Evolutionary conservation across 2,329 filamentous ascomycete species (phyloP), one percentile per base, ranked within the genome.

Genomic region (Delphinella strobiligena): DNA sequence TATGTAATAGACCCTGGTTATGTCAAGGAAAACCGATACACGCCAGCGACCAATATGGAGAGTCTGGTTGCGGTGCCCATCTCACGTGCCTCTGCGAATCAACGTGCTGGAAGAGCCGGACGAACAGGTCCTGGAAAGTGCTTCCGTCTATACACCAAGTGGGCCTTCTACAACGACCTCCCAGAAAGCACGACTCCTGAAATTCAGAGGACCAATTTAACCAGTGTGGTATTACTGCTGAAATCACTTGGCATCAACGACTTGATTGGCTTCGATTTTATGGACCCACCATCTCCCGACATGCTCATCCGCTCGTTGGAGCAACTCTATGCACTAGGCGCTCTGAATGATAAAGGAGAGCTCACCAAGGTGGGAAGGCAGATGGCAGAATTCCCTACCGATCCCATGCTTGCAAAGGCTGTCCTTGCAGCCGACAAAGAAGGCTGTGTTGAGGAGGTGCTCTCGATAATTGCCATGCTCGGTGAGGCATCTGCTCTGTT

Each of bases 1-100:
- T 95, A 93, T 56, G 91, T 96, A 27, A 93, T 96, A 44, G 91
- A 98, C 51, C 84, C 84, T 0, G 91, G 91, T 1, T 93, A 93
- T 48, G 86, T 91, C 46, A 98, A 98, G 59, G 86, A 96, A 55
- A 94, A 94, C 50, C 75, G 88, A 1, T 96, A 89, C 64, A 93
- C 94, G 46, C 82, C 88, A 0, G 77, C 82, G 1, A 93, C 85
- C 0, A 88, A 88, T 40, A 93, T 96, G 82, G 88, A 89, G 19
- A 88, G 84, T 30, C 65, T 98, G 10, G 82, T 93, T 0, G 85
- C 93, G 1, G 87, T 89, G 0, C 89, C 91, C 0, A 93, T 86
- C 56, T 94, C 87, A 8, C 74, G 88, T 30, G 91, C 91, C 0
- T 91, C 85, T 12, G 89, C 89, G 2, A 93, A 94, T 54, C 91